Percentiles rank a stretch among this genome's conserved stretches.
Evolutionary conservation across 1,139 yeast species (phyloP).

Genomic region (Casaregolazyma suthepensis): DNA sequence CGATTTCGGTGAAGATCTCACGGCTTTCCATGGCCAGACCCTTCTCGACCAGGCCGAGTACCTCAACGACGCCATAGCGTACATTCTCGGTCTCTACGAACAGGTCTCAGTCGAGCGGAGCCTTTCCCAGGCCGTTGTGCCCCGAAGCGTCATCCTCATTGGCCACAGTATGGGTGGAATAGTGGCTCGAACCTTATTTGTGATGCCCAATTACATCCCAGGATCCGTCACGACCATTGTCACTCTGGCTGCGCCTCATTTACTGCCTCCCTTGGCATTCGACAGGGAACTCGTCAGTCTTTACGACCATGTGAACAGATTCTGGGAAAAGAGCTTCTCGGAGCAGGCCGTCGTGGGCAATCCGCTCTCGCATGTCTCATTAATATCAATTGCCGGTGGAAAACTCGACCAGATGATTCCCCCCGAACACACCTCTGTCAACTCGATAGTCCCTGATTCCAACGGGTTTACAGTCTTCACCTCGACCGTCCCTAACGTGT

Average conservation of each 20-base stretch:
- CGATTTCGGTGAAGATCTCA: constrained; percentile 91
- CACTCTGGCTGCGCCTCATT: constrained; percentile 78
- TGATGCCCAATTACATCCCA: constrained; percentile 57
- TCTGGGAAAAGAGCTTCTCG: constrained; percentile 57
- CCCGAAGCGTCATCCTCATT: constrained; percentile 48
- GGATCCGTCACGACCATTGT: constrained; percentile 68
- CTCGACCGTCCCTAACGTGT: constrained; percentile 76
- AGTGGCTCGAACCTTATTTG: constrained; percentile 72
- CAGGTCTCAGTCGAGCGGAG: constrained; percentile 20
- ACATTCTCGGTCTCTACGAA: constrained; percentile 63
- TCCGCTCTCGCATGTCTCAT: constrained; percentile 28
- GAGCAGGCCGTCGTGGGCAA: constrained; percentile 26
- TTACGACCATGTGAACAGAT: constrained; percentile 62
- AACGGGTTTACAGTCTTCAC: constrained; percentile 75
- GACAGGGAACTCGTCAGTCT: constrained; percentile 69
- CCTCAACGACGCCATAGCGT: constrained; percentile 76
- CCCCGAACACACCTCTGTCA: constrained; percentile 71
- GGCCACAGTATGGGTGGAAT: constrained; percentile 87
- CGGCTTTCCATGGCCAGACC: constrained; percentile 94
- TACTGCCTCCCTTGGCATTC: constrained; percentile 78
- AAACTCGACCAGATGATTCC: constrained; percentile 63
- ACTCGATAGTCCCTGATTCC: constrained; percentile 54
- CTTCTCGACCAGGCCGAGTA: constrained; percentile 92
- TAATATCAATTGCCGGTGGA: constrained; percentile 71
- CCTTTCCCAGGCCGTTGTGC: background rate